Evolutionary conservation across 495 filamentous ascomycete genomes (phyloP).

Genomic region (Penicillium desertorum): DNA sequence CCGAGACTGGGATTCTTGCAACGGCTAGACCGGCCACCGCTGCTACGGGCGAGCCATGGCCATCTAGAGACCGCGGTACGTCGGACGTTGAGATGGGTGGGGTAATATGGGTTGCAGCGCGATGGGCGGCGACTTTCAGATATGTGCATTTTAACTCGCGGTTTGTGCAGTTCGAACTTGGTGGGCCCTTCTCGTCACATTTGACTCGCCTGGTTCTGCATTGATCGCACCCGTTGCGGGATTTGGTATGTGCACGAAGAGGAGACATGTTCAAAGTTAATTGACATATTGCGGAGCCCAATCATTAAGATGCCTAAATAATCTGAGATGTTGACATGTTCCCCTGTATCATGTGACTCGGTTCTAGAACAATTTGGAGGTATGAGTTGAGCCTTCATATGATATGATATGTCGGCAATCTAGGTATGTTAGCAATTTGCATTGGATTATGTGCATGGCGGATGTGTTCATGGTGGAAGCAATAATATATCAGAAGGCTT

Average conservation of each 20-base stretch:
- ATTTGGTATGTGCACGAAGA: slow-evolving; percentile 52
- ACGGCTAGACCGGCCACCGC: not conserved
- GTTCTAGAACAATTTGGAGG: not conserved
- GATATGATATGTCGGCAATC: too few species aligned
- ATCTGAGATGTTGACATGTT: not conserved
- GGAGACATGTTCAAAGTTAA: slow-evolving; percentile 23
- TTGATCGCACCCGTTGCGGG: slow-evolving; percentile 54
- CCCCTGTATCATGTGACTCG: slow-evolving; percentile 9
- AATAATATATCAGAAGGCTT: not conserved
- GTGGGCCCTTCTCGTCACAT: slow-evolving; percentile 42
- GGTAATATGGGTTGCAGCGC: not conserved
- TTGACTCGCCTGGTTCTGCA: slow-evolving; percentile 56
- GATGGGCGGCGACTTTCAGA: slow-evolving; percentile 20
- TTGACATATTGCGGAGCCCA: not conserved
- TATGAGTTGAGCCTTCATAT: not conserved
- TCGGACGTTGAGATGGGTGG: slow-evolving; percentile 1
- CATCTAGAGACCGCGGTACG: not conserved
- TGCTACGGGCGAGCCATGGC: not conserved
- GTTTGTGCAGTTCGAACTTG: slow-evolving; percentile 37
- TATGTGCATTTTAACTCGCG: slow-evolving; percentile 37
- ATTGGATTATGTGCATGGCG: not conserved
- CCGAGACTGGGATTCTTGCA: not conserved
- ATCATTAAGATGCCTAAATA: not conserved
- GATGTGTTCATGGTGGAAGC: not conserved
- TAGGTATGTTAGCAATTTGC: too few species aligned